Conservation (phyloP, 768 basidiomycete species). For the Ramaria rubella region DNA sequence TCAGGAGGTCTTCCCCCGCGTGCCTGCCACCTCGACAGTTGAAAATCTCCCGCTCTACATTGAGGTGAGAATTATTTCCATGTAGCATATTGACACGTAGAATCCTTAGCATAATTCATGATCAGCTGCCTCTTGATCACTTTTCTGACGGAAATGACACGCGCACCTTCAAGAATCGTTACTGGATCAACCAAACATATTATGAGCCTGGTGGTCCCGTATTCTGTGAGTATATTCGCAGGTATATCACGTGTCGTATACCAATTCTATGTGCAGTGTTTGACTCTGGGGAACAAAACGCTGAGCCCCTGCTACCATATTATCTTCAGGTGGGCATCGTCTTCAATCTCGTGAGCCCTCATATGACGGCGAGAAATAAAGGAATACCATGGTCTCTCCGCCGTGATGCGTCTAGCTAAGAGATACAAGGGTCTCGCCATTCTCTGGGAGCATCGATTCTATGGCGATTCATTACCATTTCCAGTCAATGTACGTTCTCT, state of each 20-base stretch:
- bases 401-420: slow-evolving; percentile 41
- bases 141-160: slow-evolving; percentile 27
- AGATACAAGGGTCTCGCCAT: slow-evolving; percentile 41
- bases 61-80: background rate
- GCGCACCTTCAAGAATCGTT: slow-evolving; percentile 39
- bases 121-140: slow-evolving; percentile 42
- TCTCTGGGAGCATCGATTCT: slow-evolving; percentile 46
- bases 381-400: slow-evolving; percentile 45
- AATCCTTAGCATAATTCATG: background rate
- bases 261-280: slow-evolving; percentile 30
- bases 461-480: slow-evolving; percentile 43
- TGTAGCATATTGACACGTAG: background rate
- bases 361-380: slow-evolving; percentile 10
- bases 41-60: slow-evolving; percentile 2
- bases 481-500: slow-evolving; percentile 34
- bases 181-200: slow-evolving; percentile 44
- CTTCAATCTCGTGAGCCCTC: background rate
- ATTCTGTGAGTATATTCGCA: slow-evolving; percentile 32
- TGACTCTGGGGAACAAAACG: slow-evolving; percentile 46
- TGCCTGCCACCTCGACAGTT: background rate
- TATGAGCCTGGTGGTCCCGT: slow-evolving; percentile 43
- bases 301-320: slow-evolving; percentile 41
- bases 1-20: slow-evolving; percentile 3
- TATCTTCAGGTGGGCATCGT: slow-evolving; percentile 35
- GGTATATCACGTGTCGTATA: background rate